phyloP scores from a whole-genome alignment of 2,329 filamentous ascomycete species.

The Sclerotinia minor region DNA sequence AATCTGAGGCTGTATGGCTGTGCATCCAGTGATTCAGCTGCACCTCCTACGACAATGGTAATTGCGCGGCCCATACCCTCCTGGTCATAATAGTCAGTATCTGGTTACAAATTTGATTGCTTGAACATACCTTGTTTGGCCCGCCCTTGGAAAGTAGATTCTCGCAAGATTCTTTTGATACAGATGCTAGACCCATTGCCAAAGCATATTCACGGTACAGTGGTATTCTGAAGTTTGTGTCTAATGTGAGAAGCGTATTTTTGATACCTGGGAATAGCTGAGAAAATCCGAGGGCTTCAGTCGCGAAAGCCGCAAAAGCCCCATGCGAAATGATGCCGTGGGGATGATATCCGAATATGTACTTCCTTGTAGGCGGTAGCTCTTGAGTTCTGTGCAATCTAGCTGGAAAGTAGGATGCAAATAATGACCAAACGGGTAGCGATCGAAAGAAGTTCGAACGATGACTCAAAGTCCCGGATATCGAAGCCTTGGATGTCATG shows the following conservation, averaged over 20 bases:
- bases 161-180: constrained; percentile 88
- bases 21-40: constrained; percentile 87
- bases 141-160: constrained; percentile 83
- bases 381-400: constrained; percentile 80
- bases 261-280: constrained; percentile 92
- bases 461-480: constrained; percentile 71
- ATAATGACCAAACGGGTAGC: constrained; percentile 79
- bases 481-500: constrained; percentile 74
- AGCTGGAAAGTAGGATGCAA: constrained; percentile 90
- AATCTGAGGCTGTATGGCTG: constrained; percentile 75
- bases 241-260: constrained; percentile 90
- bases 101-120: not conserved
- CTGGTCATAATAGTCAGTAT: constrained; percentile 33
- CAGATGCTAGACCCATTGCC: constrained; percentile 80
- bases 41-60: constrained; percentile 92
- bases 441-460: constrained; percentile 74
- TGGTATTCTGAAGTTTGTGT: constrained; percentile 91
- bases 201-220: constrained; percentile 95
- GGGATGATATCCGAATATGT: constrained; percentile 96
- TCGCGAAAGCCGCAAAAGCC: constrained; percentile 89
- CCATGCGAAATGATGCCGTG: constrained; percentile 97
- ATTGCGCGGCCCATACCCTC: constrained; percentile 94
- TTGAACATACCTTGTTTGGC: constrained; percentile 51
- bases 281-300: constrained; percentile 83
- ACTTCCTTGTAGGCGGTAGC: constrained; percentile 80